Evolutionary conservation across 305 asterid genomes (phyloP).

Genomic region (Fraxinus nigra): DNA sequence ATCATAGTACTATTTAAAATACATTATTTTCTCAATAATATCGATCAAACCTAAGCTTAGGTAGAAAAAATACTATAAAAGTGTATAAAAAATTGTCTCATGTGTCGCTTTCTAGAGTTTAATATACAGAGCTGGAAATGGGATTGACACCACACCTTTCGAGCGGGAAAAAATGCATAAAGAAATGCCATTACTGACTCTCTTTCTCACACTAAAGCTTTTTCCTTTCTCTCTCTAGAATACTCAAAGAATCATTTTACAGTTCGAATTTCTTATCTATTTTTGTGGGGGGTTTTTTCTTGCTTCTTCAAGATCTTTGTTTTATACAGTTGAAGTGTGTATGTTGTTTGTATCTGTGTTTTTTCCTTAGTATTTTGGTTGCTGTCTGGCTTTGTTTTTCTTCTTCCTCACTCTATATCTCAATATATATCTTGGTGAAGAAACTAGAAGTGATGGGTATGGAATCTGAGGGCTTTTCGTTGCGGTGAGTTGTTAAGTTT

Average conservation of each 20-base stretch:
- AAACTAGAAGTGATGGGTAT: conserved; percentile 22
- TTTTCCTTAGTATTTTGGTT: background rate
- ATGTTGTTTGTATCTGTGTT: background rate
- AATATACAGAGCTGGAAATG: conserved; percentile 35
- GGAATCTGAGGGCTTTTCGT: conserved; percentile 53
- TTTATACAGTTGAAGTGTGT: background rate
- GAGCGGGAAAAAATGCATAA: conserved; percentile 49
- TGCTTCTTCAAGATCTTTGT: background rate
- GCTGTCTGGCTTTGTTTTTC: background rate
- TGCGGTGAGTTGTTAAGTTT: conserved; percentile 49
- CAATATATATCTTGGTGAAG: conserved; percentile 24
- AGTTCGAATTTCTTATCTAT: background rate
- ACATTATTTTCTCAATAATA: too few relatives aligned
- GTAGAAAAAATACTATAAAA: background rate
- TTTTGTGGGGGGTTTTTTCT: background rate
- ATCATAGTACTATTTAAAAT: too few relatives aligned
- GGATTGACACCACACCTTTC: conserved; percentile 34
- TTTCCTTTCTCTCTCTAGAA: conserved; percentile 10
- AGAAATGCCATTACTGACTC: conserved; percentile 17
- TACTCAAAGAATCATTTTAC: conserved; percentile 5
- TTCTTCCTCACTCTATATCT: background rate
- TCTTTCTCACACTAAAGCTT: conserved; percentile 8
- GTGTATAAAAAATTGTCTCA: conserved; percentile 9
- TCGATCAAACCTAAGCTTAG: too few relatives aligned
- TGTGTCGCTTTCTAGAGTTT: conserved; percentile 37